These are phyloP conservation scores for Tuber indicum DNA, from an alignment of 495 filamentous ascomycete genomes.

Conservation along the genomic window DNA sequence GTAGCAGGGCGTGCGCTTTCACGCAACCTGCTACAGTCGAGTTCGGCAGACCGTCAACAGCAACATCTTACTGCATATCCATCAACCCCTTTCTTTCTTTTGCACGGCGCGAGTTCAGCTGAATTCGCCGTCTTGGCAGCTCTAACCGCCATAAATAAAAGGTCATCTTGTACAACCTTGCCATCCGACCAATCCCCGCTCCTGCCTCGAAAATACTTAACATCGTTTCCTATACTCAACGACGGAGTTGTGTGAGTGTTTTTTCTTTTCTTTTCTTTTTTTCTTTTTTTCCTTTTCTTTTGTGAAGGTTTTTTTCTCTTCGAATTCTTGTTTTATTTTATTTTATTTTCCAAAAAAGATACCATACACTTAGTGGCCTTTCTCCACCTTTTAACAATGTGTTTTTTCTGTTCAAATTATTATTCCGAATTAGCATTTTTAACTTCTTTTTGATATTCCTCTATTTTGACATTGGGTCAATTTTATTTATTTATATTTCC, in stretches of 20 bases:
- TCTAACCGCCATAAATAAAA: conserved; percentile 11
- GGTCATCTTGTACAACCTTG: conserved; percentile 13
- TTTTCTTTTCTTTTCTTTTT: conserved; percentile 8
- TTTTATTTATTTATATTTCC: conserved; percentile 15
- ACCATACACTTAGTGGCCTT: conserved; percentile 29
- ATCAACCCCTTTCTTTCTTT: not conserved
- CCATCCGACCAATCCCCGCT: conserved; percentile 5
- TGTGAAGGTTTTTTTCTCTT: conserved; percentile 9
- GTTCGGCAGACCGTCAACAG: not conserved
- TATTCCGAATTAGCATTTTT: conserved; percentile 7
- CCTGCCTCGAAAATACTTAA: not conserved
- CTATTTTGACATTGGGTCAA: not conserved
- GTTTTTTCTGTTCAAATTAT: conserved; percentile 28
- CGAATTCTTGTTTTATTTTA: conserved; percentile 9
- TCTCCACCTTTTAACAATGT: conserved; percentile 24
- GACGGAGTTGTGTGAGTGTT: conserved; percentile 9
- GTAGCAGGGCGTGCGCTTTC: conserved; percentile 7
- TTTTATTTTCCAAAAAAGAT: conserved; percentile 29
- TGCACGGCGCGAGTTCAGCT: conserved; percentile 7
- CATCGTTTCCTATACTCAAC: conserved; percentile 9
- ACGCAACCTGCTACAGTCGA: conserved; percentile 4
- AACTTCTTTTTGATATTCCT: not conserved
- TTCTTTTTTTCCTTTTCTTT: conserved; percentile 11
- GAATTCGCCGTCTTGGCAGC: conserved; percentile 8
- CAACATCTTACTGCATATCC: conserved; percentile 10